Conservation (phyloP, 2,329 filamentous ascomycete species). For the Teratosphaeria gauchensis region DNA sequence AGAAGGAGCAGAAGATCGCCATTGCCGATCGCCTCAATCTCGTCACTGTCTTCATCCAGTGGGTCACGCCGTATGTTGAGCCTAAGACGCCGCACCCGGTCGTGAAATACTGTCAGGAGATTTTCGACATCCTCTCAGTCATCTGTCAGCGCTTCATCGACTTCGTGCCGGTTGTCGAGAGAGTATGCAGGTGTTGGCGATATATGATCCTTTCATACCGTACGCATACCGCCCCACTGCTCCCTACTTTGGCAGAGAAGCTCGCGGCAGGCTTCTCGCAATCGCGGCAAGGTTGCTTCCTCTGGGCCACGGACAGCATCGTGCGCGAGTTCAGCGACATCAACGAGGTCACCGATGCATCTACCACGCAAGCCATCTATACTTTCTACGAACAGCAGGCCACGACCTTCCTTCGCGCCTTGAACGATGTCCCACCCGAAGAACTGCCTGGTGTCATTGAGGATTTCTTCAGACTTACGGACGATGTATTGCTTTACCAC, state of each 20-base stretch:
- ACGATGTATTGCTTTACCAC: constrained; percentile 89
- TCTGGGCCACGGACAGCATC: constrained; percentile 96
- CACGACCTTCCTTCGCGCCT: constrained; percentile 75
- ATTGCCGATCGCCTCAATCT: constrained; percentile 91
- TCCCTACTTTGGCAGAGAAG: constrained; percentile 79
- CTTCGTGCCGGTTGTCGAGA: constrained; percentile 82
- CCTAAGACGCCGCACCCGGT: constrained; percentile 71
- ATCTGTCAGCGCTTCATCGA: constrained; percentile 80
- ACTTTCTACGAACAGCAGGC: constrained; percentile 91
- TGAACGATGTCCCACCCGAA: constrained; percentile 70
- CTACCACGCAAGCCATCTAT: constrained; percentile 82
- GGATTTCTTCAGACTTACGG: constrained; percentile 88
- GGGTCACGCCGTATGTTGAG: constrained; percentile 63
- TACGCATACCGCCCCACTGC: constrained; percentile 73
- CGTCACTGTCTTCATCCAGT: constrained; percentile 80
- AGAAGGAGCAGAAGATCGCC: constrained; percentile 73
- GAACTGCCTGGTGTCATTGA: constrained; percentile 83
- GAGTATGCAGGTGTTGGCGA: constrained; percentile 90
- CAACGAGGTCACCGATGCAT: constrained; percentile 68
- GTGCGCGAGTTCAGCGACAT: constrained; percentile 92
- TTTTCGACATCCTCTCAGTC: constrained; percentile 77
- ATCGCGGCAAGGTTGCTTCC: constrained; percentile 87
- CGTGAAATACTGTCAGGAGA: constrained; percentile 92
- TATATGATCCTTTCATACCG: constrained; percentile 96
- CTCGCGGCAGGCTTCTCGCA: constrained; percentile 74